Evolutionary conservation across 129 eudicot genomes (phyloP).

Genomic region (Silybum marianum): DNA sequence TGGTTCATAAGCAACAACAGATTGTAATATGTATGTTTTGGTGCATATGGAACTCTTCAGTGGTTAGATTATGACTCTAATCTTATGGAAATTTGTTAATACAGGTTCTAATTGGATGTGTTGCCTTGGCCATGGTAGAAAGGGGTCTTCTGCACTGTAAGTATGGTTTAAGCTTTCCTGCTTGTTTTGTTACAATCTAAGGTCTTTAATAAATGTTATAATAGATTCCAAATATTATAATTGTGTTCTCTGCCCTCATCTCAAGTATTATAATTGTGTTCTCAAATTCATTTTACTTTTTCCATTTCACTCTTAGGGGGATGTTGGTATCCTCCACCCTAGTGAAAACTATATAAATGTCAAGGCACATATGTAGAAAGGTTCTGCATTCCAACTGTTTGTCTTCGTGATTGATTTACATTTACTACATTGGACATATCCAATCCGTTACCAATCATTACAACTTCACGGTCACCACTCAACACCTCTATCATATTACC

Average conservation of each 20-base stretch:
- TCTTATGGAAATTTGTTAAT: slow-evolving; percentile 17
- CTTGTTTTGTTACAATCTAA: too few relatives aligned
- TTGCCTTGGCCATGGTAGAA: slow-evolving; percentile 93
- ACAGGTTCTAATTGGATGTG: slow-evolving; percentile 90
- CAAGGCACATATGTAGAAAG: too few relatives aligned
- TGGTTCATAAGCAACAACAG: slow-evolving; percentile 4
- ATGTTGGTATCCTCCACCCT: background rate
- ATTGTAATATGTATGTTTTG: background rate
- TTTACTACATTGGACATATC: too few relatives aligned
- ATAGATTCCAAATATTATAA: background rate
- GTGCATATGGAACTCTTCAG: slow-evolving; percentile 13
- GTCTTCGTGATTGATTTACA: too few relatives aligned
- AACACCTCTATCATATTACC: too few relatives aligned
- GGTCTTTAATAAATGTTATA: too few relatives aligned
- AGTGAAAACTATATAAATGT: too few relatives aligned
- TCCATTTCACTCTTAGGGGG: background rate
- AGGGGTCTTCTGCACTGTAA: slow-evolving; percentile 83
- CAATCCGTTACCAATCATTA: too few relatives aligned
- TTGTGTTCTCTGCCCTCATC: background rate
- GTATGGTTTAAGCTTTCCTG: slow-evolving; percentile 30
- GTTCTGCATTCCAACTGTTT: too few relatives aligned
- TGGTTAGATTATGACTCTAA: background rate
- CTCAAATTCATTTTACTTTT: background rate
- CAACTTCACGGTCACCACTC: too few relatives aligned
- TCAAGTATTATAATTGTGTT: background rate